Evolutionary conservation across 805 yeast genomes (phyloP).

Genomic region (Kazachstania africana): DNA sequence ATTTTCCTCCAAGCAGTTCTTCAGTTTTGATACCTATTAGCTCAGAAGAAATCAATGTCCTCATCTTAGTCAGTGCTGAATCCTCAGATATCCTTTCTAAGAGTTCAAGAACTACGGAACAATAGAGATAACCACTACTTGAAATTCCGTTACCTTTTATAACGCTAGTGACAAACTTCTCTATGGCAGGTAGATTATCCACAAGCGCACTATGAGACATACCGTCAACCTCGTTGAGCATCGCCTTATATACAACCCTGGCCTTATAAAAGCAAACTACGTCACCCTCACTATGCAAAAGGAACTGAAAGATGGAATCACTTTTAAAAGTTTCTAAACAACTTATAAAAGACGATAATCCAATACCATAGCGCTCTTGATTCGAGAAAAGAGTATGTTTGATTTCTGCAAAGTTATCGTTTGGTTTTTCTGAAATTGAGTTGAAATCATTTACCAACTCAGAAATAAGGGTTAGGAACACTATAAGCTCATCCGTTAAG

Average conservation of each 20-base stretch:
- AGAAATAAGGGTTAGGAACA: slow-evolving; percentile 24
- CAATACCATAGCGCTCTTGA: neutral
- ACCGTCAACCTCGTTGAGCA: slow-evolving; percentile 24
- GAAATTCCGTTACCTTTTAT: slow-evolving; percentile 23
- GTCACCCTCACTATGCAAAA: too few species aligned
- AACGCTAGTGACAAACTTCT: slow-evolving; percentile 26
- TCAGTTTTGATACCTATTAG: slow-evolving; percentile 40
- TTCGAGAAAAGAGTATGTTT: slow-evolving; percentile 12
- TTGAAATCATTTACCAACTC: slow-evolving; percentile 31
- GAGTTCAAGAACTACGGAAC: slow-evolving; percentile 27
- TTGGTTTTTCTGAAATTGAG: slow-evolving; percentile 19
- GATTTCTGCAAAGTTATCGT: slow-evolving; percentile 9
- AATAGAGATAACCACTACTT: slow-evolving; percentile 18
- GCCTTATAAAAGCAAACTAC: slow-evolving; percentile 23
- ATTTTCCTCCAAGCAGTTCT: slow-evolving; percentile 33
- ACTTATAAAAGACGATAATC: neutral
- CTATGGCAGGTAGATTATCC: slow-evolving; percentile 16
- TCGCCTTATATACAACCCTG: slow-evolving; percentile 25
- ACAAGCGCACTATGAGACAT: slow-evolving; percentile 17
- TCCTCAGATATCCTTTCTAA: slow-evolving; percentile 26
- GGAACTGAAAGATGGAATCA: too few species aligned
- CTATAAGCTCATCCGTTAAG: slow-evolving; percentile 5
- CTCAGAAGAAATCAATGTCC: slow-evolving; percentile 56
- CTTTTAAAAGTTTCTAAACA: neutral
- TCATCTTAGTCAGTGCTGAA: slow-evolving; percentile 35